phyloP scores from a whole-genome alignment of 805 yeast genomes.

The Wickerhamomyces sydowiorum region DNA sequence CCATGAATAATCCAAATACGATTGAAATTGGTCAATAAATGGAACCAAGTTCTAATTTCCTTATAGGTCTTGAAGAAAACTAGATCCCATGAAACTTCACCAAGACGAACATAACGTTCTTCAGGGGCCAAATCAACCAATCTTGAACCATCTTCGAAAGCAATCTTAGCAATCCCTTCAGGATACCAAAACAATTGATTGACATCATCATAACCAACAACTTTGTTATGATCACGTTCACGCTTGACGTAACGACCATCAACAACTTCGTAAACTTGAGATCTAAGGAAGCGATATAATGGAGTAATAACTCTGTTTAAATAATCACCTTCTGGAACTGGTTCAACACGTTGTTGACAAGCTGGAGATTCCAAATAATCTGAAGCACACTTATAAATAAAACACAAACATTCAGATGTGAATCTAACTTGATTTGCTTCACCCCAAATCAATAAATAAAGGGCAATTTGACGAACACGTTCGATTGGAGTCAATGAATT shows the following conservation, averaged over 20 bases:
- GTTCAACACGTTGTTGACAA: slow-evolving; percentile 82
- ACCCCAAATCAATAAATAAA: slow-evolving; percentile 80
- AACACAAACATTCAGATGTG: slow-evolving; percentile 85
- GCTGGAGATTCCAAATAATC: slow-evolving; percentile 87
- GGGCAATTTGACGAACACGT: slow-evolving; percentile 71
- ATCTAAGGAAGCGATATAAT: slow-evolving; percentile 69
- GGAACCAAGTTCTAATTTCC: slow-evolving; percentile 97
- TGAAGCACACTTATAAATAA: slow-evolving; percentile 89
- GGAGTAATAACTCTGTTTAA: slow-evolving; percentile 92
- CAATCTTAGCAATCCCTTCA: slow-evolving; percentile 92
- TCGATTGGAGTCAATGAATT: slow-evolving; percentile 66
- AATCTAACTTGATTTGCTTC: slow-evolving; percentile 94
- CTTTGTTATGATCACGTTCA: slow-evolving; percentile 75
- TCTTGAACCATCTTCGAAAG: slow-evolving; percentile 87
- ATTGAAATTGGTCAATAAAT: slow-evolving; percentile 88
- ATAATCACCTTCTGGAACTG: slow-evolving; percentile 84
- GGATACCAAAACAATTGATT: slow-evolving; percentile 99
- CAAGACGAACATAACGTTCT: slow-evolving; percentile 84
- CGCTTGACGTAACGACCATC: slow-evolving; percentile 82
- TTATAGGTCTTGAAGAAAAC: slow-evolving; percentile 94
- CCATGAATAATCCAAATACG: slow-evolving; percentile 97
- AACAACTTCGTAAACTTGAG: slow-evolving; percentile 75
- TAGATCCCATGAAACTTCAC: slow-evolving; percentile 87
- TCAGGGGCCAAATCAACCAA: slow-evolving; percentile 83
- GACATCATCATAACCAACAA: slow-evolving; percentile 95